Base-by-base conservation (phyloP, 2,329 filamentous ascomycete species). In the Fusarium sp. region DNA sequence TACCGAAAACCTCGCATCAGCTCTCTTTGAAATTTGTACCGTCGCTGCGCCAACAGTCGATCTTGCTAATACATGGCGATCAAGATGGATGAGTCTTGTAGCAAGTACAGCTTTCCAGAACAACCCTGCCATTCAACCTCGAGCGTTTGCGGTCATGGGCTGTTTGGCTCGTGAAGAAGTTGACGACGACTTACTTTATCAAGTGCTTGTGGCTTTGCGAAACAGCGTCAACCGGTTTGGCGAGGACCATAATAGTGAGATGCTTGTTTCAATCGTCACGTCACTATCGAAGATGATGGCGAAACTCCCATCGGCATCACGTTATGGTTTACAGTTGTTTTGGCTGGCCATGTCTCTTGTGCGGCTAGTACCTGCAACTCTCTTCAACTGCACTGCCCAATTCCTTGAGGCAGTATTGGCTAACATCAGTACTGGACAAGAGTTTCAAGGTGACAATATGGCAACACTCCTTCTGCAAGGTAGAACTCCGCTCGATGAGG, bases 61-160 rank as follows among this genome's bases (percentile, higher is more conserved):
- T 68, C 81, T 89, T 71, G 86, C 88, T 22, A 92, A 92, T 71
- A 84, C 87, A 17, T 92, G 89, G 89, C 85, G 89, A 26, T 89
- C 89, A 20, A 84, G 89, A 20, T 92, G 89, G 89, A 91, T 92
- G 89, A 90, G 89, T 71, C 80, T 92, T 22, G 89, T 92, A 39
- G 89, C 89, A 17, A 92, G 89, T 73, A 92, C 89, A 11, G 89
- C 89, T 0, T 92, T 92, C 74, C 89, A 92, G 74, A 91, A 89
- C 73, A 92, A 92, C 72, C 89, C 89, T 10, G 89, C 89, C 3
- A 89, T 92, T 56, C 89, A 92, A 67, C 89, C 89, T 7, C 82
- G 88, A 20, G 89, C 89, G 2, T 92, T 92, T 71, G 86, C 88
- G 3, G 89, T 91, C 40, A 91, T 92, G 89, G 89, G 89, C 15